Percentiles rank a stretch among this genome's conserved stretches.
phyloP scores from a whole-genome alignment of 192 early-diverging fungal species.

The Coemansia interrupta region DNA sequence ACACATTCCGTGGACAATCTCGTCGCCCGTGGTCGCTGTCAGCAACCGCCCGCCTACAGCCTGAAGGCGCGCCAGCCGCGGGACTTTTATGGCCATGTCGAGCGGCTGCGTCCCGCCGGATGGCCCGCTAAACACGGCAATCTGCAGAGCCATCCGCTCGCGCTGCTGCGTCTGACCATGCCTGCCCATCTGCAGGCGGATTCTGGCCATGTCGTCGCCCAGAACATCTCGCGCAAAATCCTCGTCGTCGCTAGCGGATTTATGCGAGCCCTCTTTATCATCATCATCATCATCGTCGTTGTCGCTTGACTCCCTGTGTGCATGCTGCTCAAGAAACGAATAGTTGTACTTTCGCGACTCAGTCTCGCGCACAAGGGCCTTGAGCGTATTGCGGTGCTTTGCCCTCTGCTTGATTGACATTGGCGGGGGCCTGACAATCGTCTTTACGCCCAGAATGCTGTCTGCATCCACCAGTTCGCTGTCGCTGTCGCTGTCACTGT shows the following conservation, averaged over 20 bases:
- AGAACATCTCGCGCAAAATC: slow-evolving; percentile 6
- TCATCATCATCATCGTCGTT: slow-evolving; percentile 12
- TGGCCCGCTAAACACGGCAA: not conserved
- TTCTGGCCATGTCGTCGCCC: not conserved
- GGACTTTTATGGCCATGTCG: no score
- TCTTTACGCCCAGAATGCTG: slow-evolving; percentile 18
- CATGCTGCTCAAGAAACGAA: slow-evolving; percentile 27
- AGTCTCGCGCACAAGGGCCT: slow-evolving; percentile 31
- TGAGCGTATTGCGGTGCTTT: slow-evolving; percentile 33
- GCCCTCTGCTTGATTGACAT: not conserved
- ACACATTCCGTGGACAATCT: slow-evolving; percentile 1
- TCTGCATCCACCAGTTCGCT: slow-evolving; percentile 29
- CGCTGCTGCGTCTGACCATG: not conserved
- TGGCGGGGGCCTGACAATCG: not conserved
- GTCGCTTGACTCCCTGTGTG: slow-evolving; percentile 1
- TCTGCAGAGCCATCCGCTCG: not conserved
- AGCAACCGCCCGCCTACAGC: not conserved
- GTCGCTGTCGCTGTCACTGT: slow-evolving; percentile 30
- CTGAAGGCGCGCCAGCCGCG: slow-evolving; percentile 1
- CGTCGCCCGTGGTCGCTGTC: not conserved
- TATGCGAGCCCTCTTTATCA: not conserved
- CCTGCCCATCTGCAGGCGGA: not conserved
- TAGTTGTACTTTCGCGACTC: slow-evolving; percentile 25
- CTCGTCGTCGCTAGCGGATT: slow-evolving; percentile 4
- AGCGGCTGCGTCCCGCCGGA: no score